A percentile compares a stretch with the other conserved stretches of the same genome.
phyloP scores from a whole-genome alignment of 306 rosid genomes.

The Vigna nakashimae region DNA sequence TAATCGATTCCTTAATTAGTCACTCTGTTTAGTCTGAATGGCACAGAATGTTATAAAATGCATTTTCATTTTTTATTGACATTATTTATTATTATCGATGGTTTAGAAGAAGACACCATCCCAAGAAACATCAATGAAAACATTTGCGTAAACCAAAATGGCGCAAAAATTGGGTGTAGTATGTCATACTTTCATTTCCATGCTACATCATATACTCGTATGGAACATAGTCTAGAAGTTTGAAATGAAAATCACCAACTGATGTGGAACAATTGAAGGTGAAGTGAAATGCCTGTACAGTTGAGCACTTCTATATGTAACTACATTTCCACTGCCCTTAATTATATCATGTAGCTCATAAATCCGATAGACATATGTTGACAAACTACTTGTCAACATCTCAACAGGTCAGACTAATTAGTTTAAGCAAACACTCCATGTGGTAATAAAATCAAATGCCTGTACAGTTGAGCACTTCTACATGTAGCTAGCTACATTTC shows the following conservation, averaged over 20 bases:
- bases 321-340: not conserved
- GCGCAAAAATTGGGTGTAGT: not conserved
- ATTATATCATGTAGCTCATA: not conserved
- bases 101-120: not conserved
- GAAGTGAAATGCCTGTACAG: not conserved
- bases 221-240: not conserved
- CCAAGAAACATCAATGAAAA: not conserved
- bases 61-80: constrained; percentile 8
- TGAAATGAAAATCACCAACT: constrained; percentile 1
- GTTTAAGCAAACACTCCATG: no score
- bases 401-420: no score
- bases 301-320: not conserved
- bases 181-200: not conserved
- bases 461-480: not conserved
- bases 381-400: no score
- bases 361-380: not conserved
- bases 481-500: not conserved
- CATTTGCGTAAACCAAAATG: not conserved
- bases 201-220: no score
- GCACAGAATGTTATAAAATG: not conserved
- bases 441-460: not conserved
- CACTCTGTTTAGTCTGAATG: constrained; percentile 11
- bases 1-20: not conserved
- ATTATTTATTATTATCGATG: not conserved
- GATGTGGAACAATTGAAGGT: constrained; percentile 5